These are phyloP conservation scores for Aspergillus indologenus DNA, from an alignment of 495 filamentous ascomycete genomes.

Conservation along the genomic window DNA sequence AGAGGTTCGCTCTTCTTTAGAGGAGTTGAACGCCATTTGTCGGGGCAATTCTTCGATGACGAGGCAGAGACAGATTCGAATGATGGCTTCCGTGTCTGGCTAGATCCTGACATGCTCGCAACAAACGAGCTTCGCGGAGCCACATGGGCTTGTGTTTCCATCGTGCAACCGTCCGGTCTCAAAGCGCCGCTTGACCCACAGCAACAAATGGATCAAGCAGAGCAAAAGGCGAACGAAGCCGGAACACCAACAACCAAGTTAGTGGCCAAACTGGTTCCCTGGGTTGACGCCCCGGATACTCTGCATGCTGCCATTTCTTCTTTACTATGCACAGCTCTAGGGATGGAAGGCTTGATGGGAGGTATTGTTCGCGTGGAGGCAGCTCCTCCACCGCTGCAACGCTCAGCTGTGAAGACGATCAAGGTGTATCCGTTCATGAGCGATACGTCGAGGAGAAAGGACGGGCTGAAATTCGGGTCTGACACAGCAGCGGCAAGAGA, in stretches of 20 bases:
- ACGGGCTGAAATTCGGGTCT: slow-evolving; percentile 82
- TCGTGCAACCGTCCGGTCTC: slow-evolving; percentile 76
- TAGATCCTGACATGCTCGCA: slow-evolving; percentile 71
- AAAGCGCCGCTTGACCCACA: slow-evolving; percentile 73
- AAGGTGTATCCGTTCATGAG: slow-evolving; percentile 76
- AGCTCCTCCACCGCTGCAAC: slow-evolving; percentile 57
- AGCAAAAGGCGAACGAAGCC: slow-evolving; percentile 52
- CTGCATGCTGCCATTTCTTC: slow-evolving; percentile 75
- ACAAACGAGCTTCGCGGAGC: slow-evolving; percentile 68
- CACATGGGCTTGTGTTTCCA: slow-evolving; percentile 68
- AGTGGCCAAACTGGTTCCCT: slow-evolving; percentile 68
- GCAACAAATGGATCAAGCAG: slow-evolving; percentile 60
- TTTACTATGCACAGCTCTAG: slow-evolving; percentile 66
- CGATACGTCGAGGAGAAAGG: slow-evolving; percentile 47
- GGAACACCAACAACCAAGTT: slow-evolving; percentile 64
- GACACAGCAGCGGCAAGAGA: slow-evolving; percentile 75
- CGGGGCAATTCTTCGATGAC: slow-evolving; percentile 70
- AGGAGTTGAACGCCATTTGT: slow-evolving; percentile 65
- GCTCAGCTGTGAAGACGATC: slow-evolving; percentile 52
- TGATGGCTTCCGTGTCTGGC: slow-evolving; percentile 74
- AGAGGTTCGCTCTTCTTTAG: slow-evolving; percentile 70
- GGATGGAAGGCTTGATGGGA: slow-evolving; percentile 71
- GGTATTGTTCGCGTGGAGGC: slow-evolving; percentile 82
- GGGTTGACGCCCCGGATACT: slow-evolving; percentile 84
- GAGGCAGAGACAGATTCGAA: slow-evolving; percentile 45